phyloP scores from a whole-genome alignment of 768 basidiomycete genomes.

The Crepidotus variabilis region DNA sequence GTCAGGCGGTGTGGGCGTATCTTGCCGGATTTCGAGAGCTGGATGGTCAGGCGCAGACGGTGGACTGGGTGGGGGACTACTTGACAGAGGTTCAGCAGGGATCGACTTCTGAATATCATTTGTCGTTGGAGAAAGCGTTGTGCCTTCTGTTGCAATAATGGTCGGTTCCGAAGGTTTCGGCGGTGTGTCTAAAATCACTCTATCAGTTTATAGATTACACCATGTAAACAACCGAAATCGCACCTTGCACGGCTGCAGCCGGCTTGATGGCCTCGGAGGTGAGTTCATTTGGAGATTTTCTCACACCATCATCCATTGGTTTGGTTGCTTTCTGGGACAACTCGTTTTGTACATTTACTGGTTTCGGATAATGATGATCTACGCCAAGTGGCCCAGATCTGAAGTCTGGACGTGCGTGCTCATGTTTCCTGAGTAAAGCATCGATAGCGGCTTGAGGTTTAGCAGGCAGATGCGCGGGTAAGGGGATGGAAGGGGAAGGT shows the following conservation, averaged over 20 bases:
- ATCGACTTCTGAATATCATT: neutral
- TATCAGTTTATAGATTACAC: neutral
- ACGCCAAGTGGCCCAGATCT: slow-evolving; percentile 2
- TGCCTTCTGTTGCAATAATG: neutral
- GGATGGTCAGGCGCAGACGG: neutral
- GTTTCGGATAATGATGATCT: slow-evolving; percentile 1
- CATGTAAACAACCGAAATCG: neutral
- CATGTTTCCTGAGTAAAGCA: slow-evolving; percentile 1
- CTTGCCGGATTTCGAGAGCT: slow-evolving; percentile 12
- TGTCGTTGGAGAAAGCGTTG: neutral
- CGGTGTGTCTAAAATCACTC: neutral
- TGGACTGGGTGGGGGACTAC: neutral
- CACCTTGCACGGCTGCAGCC: neutral
- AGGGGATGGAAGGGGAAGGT: slow-evolving; percentile 1
- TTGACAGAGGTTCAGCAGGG: neutral
- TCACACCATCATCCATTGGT: neutral
- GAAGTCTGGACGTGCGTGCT: neutral
- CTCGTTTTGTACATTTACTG: neutral
- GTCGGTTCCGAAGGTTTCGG: neutral
- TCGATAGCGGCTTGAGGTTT: slow-evolving; percentile 9
- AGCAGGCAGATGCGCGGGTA: slow-evolving; percentile 8
- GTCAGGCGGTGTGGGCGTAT: slow-evolving; percentile 11
- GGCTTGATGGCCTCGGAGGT: neutral
- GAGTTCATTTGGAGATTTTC: neutral
- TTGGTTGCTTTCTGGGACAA: neutral